Evolutionary conservation across 2,329 filamentous ascomycete genomes (phyloP).

Genomic region (Fusarium secorum): DNA sequence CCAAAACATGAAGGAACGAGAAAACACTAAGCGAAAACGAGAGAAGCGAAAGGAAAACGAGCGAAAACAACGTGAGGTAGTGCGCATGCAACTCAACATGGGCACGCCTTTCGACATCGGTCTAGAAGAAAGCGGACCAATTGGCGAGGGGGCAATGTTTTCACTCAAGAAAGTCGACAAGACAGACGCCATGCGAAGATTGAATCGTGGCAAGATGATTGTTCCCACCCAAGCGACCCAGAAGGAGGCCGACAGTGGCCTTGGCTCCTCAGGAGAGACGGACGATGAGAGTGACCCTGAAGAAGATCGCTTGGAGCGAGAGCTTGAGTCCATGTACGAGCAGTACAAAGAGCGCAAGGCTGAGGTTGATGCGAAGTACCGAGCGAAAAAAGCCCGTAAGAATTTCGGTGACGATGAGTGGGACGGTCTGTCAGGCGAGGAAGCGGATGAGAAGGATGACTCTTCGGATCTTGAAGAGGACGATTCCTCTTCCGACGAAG

Average conservation of each 20-base stretch:
- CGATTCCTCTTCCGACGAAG: conserved; percentile 48
- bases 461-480: conserved; percentile 64
- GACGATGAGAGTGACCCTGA: conserved; percentile 77
- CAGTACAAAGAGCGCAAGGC: conserved; percentile 83
- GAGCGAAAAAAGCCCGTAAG: conserved; percentile 86
- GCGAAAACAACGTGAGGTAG: conserved; percentile 89
- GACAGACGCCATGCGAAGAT: conserved; percentile 69
- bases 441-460: conserved; percentile 59
- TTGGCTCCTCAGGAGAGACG: conserved; percentile 61
- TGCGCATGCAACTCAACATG: conserved; percentile 99
- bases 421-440: conserved; percentile 82
- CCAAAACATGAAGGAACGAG: conserved; percentile 80
- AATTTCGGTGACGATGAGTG: conserved; percentile 88
- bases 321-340: conserved; percentile 89
- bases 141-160: conserved; percentile 86
- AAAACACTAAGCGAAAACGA: conserved; percentile 78
- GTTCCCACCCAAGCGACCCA: conserved; percentile 65
- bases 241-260: conserved; percentile 68
- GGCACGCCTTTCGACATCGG: conserved; percentile 94
- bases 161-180: conserved; percentile 83
- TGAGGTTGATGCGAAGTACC: conserved; percentile 83
- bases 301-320: conserved; percentile 80
- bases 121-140: conserved; percentile 81
- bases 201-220: conserved; percentile 77
- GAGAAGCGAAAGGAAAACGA: conserved; percentile 90